Percentiles rank a stretch among this genome's conserved stretches.
Evolutionary conservation across 2,329 filamentous ascomycete genomes (phyloP).

Genomic region (Chrysosporium keratinophilum): DNA sequence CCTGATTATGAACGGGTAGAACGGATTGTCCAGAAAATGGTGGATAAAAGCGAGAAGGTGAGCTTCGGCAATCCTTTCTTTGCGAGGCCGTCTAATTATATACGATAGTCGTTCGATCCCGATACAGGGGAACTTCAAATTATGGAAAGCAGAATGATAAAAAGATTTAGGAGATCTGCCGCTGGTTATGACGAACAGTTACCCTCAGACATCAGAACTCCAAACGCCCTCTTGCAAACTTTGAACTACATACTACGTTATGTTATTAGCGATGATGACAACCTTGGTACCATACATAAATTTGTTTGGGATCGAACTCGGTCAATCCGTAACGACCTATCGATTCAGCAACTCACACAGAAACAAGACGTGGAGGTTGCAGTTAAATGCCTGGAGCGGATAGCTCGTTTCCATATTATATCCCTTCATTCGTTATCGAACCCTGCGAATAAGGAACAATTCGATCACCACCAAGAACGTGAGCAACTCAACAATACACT

Average conservation of each 20-base stretch:
- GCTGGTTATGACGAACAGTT: constrained; percentile 54
- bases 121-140: constrained; percentile 26
- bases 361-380: constrained; percentile 47
- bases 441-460: constrained; percentile 42
- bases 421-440: constrained; percentile 51
- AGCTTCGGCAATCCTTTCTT: background rate
- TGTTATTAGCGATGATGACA: constrained; percentile 42
- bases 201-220: constrained; percentile 53
- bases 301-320: constrained; percentile 58
- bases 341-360: constrained; percentile 50
- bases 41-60: constrained; percentile 52
- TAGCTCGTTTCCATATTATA: constrained; percentile 53
- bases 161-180: constrained; percentile 52
- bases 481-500: constrained; percentile 56
- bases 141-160: constrained; percentile 45
- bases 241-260: constrained; percentile 41
- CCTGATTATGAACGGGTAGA: constrained; percentile 53
- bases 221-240: constrained; percentile 38
- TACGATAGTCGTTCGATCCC: constrained; percentile 28
- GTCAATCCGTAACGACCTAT: constrained; percentile 55
- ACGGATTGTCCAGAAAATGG: constrained; percentile 52
- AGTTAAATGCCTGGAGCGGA: constrained; percentile 52
- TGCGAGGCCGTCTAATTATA: constrained; percentile 12
- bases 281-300: constrained; percentile 46
- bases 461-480: constrained; percentile 50